phyloP scores from a whole-genome alignment of 2,329 filamentous ascomycete genomes.

The Fusarium subglutinans region DNA sequence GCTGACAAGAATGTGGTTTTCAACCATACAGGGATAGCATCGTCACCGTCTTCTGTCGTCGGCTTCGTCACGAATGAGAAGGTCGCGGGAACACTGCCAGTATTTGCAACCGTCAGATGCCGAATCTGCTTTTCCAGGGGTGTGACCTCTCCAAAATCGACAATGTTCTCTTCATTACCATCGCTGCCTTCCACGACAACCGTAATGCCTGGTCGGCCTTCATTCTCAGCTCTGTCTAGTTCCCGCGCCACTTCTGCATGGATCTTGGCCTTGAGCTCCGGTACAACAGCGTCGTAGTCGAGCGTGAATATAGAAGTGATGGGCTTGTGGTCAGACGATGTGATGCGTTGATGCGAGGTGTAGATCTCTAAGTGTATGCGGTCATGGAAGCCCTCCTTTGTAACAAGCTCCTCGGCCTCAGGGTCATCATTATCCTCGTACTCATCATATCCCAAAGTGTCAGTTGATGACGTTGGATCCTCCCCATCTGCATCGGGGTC shows the following conservation, averaged over 20 bases:
- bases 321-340: conserved; percentile 96
- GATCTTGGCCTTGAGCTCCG: conserved; percentile 82
- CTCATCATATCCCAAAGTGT: conserved; percentile 67
- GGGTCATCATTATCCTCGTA: conserved; percentile 60
- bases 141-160: conserved; percentile 81
- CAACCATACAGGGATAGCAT: conserved; percentile 71
- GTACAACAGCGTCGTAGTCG: conserved; percentile 86
- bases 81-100: conserved; percentile 80
- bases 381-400: conserved; percentile 67
- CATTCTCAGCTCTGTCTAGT: conserved; percentile 90
- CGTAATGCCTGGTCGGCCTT: conserved; percentile 82
- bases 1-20: conserved; percentile 68
- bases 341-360: conserved; percentile 85
- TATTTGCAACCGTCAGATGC: conserved; percentile 88
- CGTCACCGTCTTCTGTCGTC: conserved; percentile 54
- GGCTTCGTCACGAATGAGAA: conserved; percentile 84
- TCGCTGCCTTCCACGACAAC: conserved; percentile 75
- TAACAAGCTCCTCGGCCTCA: conserved; percentile 59
- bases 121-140: conserved; percentile 74
- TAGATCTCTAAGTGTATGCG: conserved; percentile 72
- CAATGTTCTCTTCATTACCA: conserved; percentile 59
- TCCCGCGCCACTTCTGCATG: conserved; percentile 89
- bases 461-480: conserved; percentile 46
- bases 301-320: conserved; percentile 84
- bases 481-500: conserved; percentile 80